Evolutionary conservation across 1,284 basidiomycete genomes (phyloP), one percentile per base, ranked within the genome.

Genomic region (Rhizoctonia solani): DNA sequence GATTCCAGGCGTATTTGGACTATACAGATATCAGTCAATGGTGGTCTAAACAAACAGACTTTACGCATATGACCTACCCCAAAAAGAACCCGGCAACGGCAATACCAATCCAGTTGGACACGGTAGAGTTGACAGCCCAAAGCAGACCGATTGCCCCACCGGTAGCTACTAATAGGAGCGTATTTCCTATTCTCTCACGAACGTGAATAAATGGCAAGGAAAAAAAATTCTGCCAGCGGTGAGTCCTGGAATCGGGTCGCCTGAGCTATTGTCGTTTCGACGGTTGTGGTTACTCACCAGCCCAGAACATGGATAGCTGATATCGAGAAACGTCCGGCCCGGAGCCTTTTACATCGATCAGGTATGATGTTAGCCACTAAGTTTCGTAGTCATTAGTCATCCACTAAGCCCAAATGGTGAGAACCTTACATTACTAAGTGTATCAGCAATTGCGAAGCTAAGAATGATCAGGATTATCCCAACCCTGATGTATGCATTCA

Each of bases 131-230:
- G 16, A 59, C 44, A 5, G 16, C 25, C 56, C 56, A 59, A 23
- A 59, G 56, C n/a, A 49, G 11, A 14, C 19, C 56, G 4, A 59
- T 34, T 5, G 56, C 46, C 9, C 42, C 42, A 23, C 56, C 46
- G 6, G 49, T 34, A 4, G 44, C 25, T 3, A 27, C 56, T 16
- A 59, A 21, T 27, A 59, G 30, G 2, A 59, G 19, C 1, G 42
- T 59, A 21, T 59, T 59, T 11, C 56, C 56, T 21, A 59, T 49
- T 21, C 56, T 44, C 21, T 59, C 56, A 8, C 44, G 56, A 5
- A 59, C 47, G 56, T 59, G 56, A 21, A 59, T 25, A 49, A 59
- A 59, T 21, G 56, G 56, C 11, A 59, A 29, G 4, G 56, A 59
- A 21, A 59, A 59, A 44, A 59, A 19, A 47, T 47, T 23, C 56